phyloP scores from a whole-genome alignment of 2,329 filamentous ascomycete genomes.

The Tolypocladium ophioglossoides region DNA sequence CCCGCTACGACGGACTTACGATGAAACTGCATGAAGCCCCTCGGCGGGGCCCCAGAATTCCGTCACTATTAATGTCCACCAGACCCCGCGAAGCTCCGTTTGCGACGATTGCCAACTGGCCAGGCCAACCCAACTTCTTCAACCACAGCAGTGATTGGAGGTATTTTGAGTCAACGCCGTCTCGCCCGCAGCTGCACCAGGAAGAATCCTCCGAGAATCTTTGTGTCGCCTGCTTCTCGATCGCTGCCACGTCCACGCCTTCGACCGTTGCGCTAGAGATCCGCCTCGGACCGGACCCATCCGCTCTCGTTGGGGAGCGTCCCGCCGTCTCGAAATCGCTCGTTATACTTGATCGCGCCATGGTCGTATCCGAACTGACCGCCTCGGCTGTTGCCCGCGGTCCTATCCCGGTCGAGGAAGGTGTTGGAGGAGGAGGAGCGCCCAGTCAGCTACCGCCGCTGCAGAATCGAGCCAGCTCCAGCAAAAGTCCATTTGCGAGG shows the following conservation, averaged over 20 bases:
- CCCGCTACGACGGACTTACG: background rate
- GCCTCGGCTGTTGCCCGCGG: conserved; percentile 23
- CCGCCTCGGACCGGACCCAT: background rate
- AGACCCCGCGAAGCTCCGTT: background rate
- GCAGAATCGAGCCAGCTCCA: conserved; percentile 24
- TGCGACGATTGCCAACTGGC: background rate
- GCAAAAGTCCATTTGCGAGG: conserved; percentile 48
- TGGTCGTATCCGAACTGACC: conserved; percentile 20
- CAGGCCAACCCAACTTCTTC: background rate
- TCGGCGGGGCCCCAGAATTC: background rate
- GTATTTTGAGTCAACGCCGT: background rate
- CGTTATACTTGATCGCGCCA: background rate
- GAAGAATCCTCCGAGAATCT: background rate
- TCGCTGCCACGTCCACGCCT: background rate
- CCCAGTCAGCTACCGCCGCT: conserved; percentile 12
- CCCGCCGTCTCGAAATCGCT: background rate
- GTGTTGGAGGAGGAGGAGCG: conserved; percentile 5
- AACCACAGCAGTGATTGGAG: background rate
- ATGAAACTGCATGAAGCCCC: background rate
- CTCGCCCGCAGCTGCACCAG: background rate
- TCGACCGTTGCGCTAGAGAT: background rate
- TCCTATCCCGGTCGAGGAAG: conserved; percentile 12
- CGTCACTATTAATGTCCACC: background rate
- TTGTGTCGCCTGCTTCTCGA: background rate
- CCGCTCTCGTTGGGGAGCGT: background rate